phyloP scores from a whole-genome alignment of 2,329 filamentous ascomycete species.

The Spiromastix sp. region DNA sequence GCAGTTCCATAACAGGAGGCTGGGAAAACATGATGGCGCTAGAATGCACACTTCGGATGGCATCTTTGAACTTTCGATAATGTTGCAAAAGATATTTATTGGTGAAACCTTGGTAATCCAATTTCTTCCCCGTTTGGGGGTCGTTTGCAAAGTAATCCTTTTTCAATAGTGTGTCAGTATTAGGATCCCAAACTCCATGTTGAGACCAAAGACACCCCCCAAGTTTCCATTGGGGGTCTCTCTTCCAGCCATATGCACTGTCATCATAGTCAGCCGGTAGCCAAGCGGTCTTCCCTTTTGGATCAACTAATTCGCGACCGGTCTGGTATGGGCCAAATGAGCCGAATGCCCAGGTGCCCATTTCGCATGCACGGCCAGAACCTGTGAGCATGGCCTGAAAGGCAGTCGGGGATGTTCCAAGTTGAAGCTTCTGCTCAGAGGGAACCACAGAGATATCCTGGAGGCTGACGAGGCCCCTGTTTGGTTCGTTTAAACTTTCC shows the following conservation, averaged over 20 bases:
- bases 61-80: constrained; percentile 65
- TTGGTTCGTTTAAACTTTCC: constrained; percentile 95
- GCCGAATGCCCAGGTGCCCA: constrained; percentile 89
- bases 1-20: constrained; percentile 82
- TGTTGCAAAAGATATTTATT: constrained; percentile 86
- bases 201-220: constrained; percentile 97
- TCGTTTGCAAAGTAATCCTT: constrained; percentile 83
- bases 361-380: constrained; percentile 81
- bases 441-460: constrained; percentile 74
- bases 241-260: constrained; percentile 77
- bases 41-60: constrained; percentile 65
- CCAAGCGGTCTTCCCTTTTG: constrained; percentile 78
- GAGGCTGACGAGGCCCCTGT: constrained; percentile 75
- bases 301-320: constrained; percentile 72
- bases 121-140: constrained; percentile 58
- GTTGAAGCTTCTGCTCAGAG: constrained; percentile 78
- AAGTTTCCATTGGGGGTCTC: constrained; percentile 78
- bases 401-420: constrained; percentile 84
- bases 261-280: constrained; percentile 75
- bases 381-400: constrained; percentile 90
- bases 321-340: constrained; percentile 86
- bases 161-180: constrained; percentile 62
- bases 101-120: constrained; percentile 79
- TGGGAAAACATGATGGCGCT: constrained; percentile 84
- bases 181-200: constrained; percentile 87